phyloP scores from a whole-genome alignment of 1,284 basidiomycete species.

The Lentinula novae-zelandiae region DNA sequence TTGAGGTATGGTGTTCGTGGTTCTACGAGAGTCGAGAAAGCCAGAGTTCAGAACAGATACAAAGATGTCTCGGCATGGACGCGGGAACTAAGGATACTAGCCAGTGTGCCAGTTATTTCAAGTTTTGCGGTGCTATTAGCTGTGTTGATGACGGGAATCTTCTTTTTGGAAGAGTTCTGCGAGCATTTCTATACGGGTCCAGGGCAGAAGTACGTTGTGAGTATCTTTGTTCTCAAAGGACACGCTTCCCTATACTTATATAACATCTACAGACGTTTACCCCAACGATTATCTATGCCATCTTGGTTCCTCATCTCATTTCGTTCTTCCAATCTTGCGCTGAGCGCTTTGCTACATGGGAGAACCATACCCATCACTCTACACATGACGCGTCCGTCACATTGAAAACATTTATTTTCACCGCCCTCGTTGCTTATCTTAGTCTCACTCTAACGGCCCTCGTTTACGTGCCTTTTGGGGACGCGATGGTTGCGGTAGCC shows the following conservation, averaged over 20 bases:
- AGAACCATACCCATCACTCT: constrained; percentile 84
- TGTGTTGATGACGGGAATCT: constrained; percentile 72
- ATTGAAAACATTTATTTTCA: constrained; percentile 88
- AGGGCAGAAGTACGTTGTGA: constrained; percentile 72
- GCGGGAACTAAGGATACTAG: constrained; percentile 71
- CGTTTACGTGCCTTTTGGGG: constrained; percentile 90
- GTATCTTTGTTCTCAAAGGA: constrained; percentile 25
- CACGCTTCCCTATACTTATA: neutral
- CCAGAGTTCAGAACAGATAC: constrained; percentile 62
- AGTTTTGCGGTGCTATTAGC: constrained; percentile 73
- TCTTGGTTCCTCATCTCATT: constrained; percentile 84
- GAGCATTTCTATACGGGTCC: constrained; percentile 85
- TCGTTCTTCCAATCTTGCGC: constrained; percentile 74
- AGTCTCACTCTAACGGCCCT: constrained; percentile 86
- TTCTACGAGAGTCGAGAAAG: constrained; percentile 73
- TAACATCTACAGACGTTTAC: constrained; percentile 53
- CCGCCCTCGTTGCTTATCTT: constrained; percentile 86
- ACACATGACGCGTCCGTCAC: constrained; percentile 80
- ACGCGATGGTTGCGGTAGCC: constrained; percentile 67
- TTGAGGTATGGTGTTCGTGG: constrained; percentile 79
- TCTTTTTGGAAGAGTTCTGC: constrained; percentile 86
- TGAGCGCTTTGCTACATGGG: constrained; percentile 77
- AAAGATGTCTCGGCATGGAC: constrained; percentile 66
- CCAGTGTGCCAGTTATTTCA: constrained; percentile 76
- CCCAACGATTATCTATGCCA: constrained; percentile 84